Conservation (phyloP, 108 stramenopile genomes). For the Pseudonitzschia multiseries region DNA sequence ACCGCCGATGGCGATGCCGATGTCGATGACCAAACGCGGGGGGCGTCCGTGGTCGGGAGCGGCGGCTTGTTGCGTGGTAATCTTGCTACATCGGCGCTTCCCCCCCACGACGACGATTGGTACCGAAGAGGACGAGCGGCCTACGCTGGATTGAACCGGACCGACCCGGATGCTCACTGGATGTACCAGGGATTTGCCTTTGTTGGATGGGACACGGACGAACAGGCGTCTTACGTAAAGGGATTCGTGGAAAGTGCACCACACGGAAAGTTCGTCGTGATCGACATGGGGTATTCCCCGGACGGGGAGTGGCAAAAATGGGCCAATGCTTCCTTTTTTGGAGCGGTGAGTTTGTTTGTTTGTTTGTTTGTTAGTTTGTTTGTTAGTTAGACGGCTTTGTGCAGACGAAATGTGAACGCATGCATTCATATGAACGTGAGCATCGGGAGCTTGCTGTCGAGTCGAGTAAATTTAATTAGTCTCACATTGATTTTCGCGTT, state of each 20-base stretch:
- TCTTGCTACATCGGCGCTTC: not conserved
- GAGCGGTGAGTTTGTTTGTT: slow-evolving; percentile 23
- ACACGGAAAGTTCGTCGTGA: slow-evolving; percentile 36
- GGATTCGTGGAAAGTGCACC: slow-evolving; percentile 49
- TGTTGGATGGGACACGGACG: slow-evolving; percentile 38
- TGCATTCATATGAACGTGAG: no score
- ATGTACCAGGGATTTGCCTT: slow-evolving; percentile 52
- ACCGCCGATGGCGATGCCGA: not conserved
- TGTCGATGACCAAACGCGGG: no score
- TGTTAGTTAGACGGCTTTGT: no score
- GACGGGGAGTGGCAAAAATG: slow-evolving; percentile 45
- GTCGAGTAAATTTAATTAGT: no score
- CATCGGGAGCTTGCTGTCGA: no score
- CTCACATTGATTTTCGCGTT: not conserved
- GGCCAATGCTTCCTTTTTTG: slow-evolving; percentile 43
- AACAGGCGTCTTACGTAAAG: slow-evolving; percentile 34
- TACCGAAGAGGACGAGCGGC: slow-evolving; percentile 38
- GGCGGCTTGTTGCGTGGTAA: no score
- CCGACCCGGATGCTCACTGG: slow-evolving; percentile 53
- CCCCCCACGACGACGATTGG: slow-evolving; percentile 29
- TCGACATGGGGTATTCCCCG: slow-evolving; percentile 44
- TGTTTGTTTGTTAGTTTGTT: no score
- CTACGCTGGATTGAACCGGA: slow-evolving; percentile 36
- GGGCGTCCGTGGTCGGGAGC: no score
- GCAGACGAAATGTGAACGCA: no score